phyloP scores from a whole-genome alignment of 768 basidiomycete species.

The Termitomyces titanicus region DNA sequence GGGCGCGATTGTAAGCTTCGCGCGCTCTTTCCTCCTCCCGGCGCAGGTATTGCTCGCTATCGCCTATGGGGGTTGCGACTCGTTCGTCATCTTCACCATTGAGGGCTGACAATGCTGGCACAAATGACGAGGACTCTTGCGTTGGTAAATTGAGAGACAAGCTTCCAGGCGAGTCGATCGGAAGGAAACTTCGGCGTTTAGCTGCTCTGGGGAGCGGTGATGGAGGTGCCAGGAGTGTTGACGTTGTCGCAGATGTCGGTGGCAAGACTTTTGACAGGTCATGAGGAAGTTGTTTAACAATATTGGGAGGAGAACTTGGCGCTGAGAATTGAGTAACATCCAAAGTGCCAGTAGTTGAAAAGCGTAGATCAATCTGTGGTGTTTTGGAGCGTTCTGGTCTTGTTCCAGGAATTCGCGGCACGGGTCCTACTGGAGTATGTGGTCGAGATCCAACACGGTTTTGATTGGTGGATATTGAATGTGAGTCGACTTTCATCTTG shows the following conservation, averaged over 20 bases:
- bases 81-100: slow-evolving; percentile 34
- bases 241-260: slow-evolving; percentile 18
- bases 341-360: slow-evolving; percentile 67
- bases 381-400: slow-evolving; percentile 34
- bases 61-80: slow-evolving; percentile 40
- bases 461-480: slow-evolving; percentile 36
- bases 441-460: slow-evolving; percentile 27
- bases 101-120: slow-evolving; percentile 45
- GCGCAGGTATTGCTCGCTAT: slow-evolving; percentile 48
- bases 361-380: slow-evolving; percentile 67
- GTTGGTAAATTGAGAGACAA: slow-evolving; percentile 57
- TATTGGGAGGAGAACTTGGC: slow-evolving; percentile 22
- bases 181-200: slow-evolving; percentile 87
- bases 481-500: slow-evolving; percentile 71
- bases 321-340: slow-evolving; percentile 38
- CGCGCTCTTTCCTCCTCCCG: slow-evolving; percentile 70
- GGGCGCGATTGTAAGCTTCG: slow-evolving; percentile 73
- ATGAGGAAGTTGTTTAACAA: slow-evolving; percentile 19
- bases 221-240: slow-evolving; percentile 39
- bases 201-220: slow-evolving; percentile 45
- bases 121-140: slow-evolving; percentile 60
- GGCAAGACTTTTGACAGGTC: slow-evolving; percentile 25
- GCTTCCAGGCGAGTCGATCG: slow-evolving; percentile 62
- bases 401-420: slow-evolving; percentile 20
- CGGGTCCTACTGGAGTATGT: slow-evolving; percentile 27